These are phyloP conservation scores for Chaetomium globosum DNA, from an alignment of 2,329 filamentous ascomycete species.

Conservation along the genomic window DNA sequence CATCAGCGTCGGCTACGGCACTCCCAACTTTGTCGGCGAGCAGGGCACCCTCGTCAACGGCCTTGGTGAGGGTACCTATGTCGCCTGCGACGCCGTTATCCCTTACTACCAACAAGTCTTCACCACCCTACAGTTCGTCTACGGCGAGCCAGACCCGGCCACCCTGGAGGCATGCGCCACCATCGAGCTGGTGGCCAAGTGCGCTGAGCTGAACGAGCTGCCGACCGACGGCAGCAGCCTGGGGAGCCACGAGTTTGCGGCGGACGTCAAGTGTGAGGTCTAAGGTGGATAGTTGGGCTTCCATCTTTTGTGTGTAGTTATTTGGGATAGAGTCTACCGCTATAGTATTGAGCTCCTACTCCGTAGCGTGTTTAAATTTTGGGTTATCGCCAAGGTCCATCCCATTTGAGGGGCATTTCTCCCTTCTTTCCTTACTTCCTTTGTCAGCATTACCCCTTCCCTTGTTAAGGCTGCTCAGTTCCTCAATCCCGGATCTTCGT, in stretches of 20 bases:
- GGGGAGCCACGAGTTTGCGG: constrained; percentile 47
- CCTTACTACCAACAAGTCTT: constrained; percentile 48
- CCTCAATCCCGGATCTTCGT: too few relatives aligned
- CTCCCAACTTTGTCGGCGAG: not conserved
- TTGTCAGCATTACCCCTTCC: too few relatives aligned
- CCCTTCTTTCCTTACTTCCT: too few relatives aligned
- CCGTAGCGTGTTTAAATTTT: not conserved
- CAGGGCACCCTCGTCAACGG: constrained; percentile 42
- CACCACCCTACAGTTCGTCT: constrained; percentile 46
- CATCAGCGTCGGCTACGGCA: constrained; percentile 41
- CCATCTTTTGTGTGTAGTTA: not conserved
- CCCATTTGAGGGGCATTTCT: too few relatives aligned
- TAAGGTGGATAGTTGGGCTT: not conserved
- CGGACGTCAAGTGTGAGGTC: constrained; percentile 42
- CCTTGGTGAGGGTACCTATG: constrained; percentile 41
- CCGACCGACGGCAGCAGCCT: constrained; percentile 41
- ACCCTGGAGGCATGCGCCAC: constrained; percentile 48
- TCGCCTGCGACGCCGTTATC: constrained; percentile 49
- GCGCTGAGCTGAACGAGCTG: constrained; percentile 44
- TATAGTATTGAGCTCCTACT: not conserved
- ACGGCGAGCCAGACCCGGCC: constrained; percentile 32
- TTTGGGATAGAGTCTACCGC: not conserved
- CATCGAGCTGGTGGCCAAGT: constrained; percentile 50
- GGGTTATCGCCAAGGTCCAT: too few relatives aligned
- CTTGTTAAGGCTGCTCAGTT: too few relatives aligned